Percentiles rank a stretch among this genome's conserved stretches.
Conservation (phyloP, 306 rosid species). For the Urtica urens region DNA sequence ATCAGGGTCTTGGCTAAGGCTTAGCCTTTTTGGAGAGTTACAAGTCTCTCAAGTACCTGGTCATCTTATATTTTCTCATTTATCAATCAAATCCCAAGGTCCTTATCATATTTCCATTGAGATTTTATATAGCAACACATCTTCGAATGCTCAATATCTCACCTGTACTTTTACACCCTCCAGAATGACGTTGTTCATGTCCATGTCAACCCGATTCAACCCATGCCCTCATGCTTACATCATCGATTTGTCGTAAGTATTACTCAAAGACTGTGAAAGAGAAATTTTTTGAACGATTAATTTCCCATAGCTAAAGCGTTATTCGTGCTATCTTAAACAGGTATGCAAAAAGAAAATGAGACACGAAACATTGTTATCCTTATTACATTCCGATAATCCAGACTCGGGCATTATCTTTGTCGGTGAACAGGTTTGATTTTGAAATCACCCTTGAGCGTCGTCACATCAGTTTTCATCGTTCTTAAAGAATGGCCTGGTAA, state of each 20-base stretch:
- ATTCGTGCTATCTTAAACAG: constrained; percentile 36
- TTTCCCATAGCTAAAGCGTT: constrained; percentile 7
- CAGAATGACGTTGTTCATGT: constrained; percentile 73
- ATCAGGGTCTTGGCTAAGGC: no score
- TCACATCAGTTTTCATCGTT: neutral
- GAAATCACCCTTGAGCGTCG: neutral
- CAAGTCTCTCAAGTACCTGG: no score
- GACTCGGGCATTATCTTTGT: constrained; percentile 73
- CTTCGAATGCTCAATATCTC: neutral
- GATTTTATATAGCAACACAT: constrained; percentile 1
- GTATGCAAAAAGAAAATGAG: constrained; percentile 37
- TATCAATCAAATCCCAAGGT: no score
- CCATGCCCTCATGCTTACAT: constrained; percentile 68
- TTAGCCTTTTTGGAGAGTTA: no score
- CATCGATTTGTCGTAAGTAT: constrained; percentile 68
- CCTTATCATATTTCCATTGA: constrained; percentile 11
- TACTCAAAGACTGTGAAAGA: no score
- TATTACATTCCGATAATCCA: constrained; percentile 55
- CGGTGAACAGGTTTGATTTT: constrained; percentile 50
- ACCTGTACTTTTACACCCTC: constrained; percentile 17
- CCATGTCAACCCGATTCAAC: constrained; percentile 67
- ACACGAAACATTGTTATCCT: constrained; percentile 50
- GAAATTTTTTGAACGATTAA: no score
- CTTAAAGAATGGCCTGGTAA: neutral
- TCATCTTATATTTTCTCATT: no score